Evolutionary conservation across 2,329 filamentous ascomycete species (phyloP), one percentile per base, ranked within the genome.

Genomic region (Cladosporium colombiae): DNA sequence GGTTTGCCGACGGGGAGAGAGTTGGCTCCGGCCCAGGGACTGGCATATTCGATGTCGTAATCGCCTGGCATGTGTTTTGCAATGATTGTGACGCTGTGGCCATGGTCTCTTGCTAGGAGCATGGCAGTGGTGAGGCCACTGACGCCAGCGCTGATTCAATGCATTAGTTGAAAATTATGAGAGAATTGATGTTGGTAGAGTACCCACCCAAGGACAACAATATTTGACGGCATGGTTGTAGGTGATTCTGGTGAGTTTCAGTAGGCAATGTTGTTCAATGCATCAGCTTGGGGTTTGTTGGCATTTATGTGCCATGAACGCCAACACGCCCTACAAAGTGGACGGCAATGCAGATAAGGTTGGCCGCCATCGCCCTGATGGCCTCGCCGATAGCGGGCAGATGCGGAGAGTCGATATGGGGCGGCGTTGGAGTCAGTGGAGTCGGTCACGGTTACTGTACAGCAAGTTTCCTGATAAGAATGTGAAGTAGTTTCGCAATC

Each of bases 21-120:
- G 74, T 95, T 94, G 68, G 92, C 92, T 16, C 92, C 92, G 3
- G 92, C 92, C 90, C 91, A 96, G 0, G 92, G 92, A 6, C 91
- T 96, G 0, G 91, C 89, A 77, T 97, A 97, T 81, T 96, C 90
- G 70, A 93, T 89, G 70, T 94, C 91, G 78, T 94, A 95, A 80
- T 97, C 93, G 40, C 93, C 93, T 0, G 93, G 93, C 90, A 97
- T 95, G 76, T 96, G 91, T 74, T 94, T 96, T 5, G 92, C 90
- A 35, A 92, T 82, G 40, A 96, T 82, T 0, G 91, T 93, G 69
- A 96, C 79, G 29, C 81, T 80, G 70, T 88, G 84, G 13, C 78
- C 73, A 5, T 80, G 77, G 71, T 87, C 83, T 66, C 82, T 81
- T 14, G 88, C 88, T 16, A 90, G 79, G 18, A 87, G 78, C 27